Evolutionary conservation across 208 protist species (phyloP), one percentile per base, ranked within the genome.

Genomic region (Tritrichomonas musculus): DNA sequence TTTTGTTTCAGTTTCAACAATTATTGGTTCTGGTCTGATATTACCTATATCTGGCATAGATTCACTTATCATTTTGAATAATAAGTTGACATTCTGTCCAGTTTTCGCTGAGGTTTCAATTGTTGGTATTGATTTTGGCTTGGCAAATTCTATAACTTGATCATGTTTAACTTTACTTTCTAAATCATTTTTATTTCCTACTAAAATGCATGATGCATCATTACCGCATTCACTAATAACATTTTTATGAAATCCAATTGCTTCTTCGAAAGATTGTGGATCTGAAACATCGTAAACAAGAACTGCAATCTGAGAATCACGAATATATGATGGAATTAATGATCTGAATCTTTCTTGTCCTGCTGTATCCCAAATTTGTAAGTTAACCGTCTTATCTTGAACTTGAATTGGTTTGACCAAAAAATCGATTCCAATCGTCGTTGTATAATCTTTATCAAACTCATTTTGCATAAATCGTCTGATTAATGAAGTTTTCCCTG

Each of bases 381-480:
- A 96, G 47, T 98, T 95, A 22, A 99, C 96, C 0, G 97, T 97
- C 41, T 95, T 49, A 82, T 98, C 98, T 73, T 99, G 98, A 13
- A 99, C 94, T 93, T 98, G 97, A 94, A 99, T 97, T 4, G 98
- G 98, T 94, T 99, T 99, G 44, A 97, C 97, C 17, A 99, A 96
- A 94, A 99, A 99, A 95, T 99, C 98, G 94, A 99, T 99, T 53
- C 98, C 98, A 93, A 99, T 99, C 22, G 98, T 99, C 14, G 98
- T 96, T 95, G 95, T 25, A 92, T 97, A 97, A 11, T 95, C 96
- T 60, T 92, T 95, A 92, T 99, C 97, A 93, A 99, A 99, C 30
- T 96, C 97, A 95, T 98, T 97, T 93, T 98, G 98, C 50, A 64
- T 80, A 3, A 75, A 47, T 41, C 64, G 50, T 14, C n/a, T 93